Base-by-base conservation (phyloP, 1,139 yeast species). In the Suhomyces bokatorum region DNA sequence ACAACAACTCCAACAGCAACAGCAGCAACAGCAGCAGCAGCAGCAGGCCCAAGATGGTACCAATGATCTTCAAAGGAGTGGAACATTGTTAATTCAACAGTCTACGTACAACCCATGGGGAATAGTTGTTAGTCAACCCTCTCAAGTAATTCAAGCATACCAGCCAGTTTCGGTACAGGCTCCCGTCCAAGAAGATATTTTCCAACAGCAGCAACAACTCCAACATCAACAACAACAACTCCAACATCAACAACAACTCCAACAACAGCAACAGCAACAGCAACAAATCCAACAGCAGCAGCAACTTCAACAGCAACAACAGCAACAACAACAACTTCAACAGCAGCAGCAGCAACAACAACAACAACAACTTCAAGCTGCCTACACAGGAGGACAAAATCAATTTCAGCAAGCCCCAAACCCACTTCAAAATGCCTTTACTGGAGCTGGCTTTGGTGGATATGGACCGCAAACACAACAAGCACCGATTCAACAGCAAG, bases 381-480 rank as follows among this genome's bases (percentile, higher is more conserved):
- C 36, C 8, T 32, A 38, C 13, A 39, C 39, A 7, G 26, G 17
- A n/a, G 42, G 45, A 6, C 40, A 42, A n/a, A 20, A 22, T 27
- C 40, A 36, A 28, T 32, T 35, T n/a, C 40, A 39, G 48, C 37
- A 35, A 48, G 40, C 32, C 16, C 49, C 45, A 12, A 41, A 36
- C 32, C 60, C 34, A 46, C 59, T 36, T 63, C 78, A 49, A 36
- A 48, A 32, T 30, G 56, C 70, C 2, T 69, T 64, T 51, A 80
- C 86, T 13, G 85, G 85, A 10, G 72, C 73, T 35, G 85, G 85
- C 0, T 79, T 78, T 62, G 83, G 84, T 14, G 82, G 82, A 4
- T 76, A 75, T 55, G 69, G 70, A 6, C 63, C 67, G 29, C 69
- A 63, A 41, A 36, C 55, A 43, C 55, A 47, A n/a, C 42, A 39